Evolutionary conservation across 371 early-diverging fungal species (phyloP).

Genomic region (Circinella minor): DNA sequence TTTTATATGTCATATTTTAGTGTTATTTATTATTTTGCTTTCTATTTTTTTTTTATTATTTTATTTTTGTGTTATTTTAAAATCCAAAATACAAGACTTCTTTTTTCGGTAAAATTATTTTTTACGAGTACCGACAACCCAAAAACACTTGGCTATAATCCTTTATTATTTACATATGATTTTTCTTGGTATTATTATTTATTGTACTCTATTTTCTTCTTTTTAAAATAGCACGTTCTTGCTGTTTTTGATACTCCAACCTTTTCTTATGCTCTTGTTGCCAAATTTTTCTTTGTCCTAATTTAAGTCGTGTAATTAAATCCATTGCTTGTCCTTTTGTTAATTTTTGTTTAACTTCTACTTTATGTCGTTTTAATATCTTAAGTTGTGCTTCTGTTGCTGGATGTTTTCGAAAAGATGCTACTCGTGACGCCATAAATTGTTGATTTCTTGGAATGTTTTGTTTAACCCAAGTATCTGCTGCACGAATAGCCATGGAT

Average conservation of each 20-base stretch:
- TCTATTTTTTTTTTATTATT: neutral
- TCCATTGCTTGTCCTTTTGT: constrained; percentile 68
- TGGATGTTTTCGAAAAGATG: constrained; percentile 58
- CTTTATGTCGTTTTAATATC: constrained; percentile 34
- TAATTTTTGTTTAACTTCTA: constrained; percentile 25
- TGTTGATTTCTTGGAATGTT: constrained; percentile 13
- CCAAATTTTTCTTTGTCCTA: constrained; percentile 50
- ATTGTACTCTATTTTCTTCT: neutral
- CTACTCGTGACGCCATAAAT: constrained; percentile 38
- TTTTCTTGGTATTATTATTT: neutral
- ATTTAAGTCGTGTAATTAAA: constrained; percentile 51
- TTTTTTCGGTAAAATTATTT: no score
- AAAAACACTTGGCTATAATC: no score
- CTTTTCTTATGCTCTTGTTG: neutral
- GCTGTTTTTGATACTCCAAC: neutral
- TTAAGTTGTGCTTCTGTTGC: constrained; percentile 57
- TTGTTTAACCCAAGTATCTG: constrained; percentile 62
- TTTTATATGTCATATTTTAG: no score
- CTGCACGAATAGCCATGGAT: constrained; percentile 57
- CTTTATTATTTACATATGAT: no score
- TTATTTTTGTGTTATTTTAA: no score
- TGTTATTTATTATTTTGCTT: neutral
- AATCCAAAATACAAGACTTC: no score
- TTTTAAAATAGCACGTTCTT: constrained; percentile 1
- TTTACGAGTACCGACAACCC: no score